These are phyloP conservation scores for Herpomyces periplanetae DNA, from an alignment of 2,329 filamentous ascomycete genomes.

Conservation along the genomic window DNA sequence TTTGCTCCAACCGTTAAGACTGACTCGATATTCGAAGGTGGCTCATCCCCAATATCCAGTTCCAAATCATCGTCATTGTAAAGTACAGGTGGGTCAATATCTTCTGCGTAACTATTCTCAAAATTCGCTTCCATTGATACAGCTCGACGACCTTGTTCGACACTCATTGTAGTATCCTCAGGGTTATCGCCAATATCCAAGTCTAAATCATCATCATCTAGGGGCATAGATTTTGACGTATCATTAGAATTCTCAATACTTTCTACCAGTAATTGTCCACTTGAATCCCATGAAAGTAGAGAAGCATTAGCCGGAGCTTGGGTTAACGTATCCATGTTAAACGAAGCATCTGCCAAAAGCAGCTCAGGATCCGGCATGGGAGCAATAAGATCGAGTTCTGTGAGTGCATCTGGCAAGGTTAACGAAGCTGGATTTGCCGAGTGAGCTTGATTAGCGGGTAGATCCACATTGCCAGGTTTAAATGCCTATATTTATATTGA, in stretches of 20 bases:
- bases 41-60: conserved; percentile 10
- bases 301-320: no score
- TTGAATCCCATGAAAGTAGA: no score
- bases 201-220: conserved; percentile 18
- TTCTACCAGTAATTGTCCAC: conserved; percentile 41
- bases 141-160: conserved; percentile 69
- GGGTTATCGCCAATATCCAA: conserved; percentile 20
- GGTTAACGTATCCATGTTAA: no score
- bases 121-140: conserved; percentile 13
- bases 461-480: conserved; percentile 74
- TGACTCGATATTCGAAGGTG: conserved; percentile 3
- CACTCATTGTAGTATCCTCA: conserved; percentile 14
- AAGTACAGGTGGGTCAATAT: conserved; percentile 20
- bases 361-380: conserved; percentile 44
- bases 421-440: conserved; percentile 49
- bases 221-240: conserved; percentile 10
- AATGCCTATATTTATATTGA: conserved; percentile 23
- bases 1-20: conserved; percentile 4
- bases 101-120: conserved; percentile 8
- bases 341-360: conserved; percentile 39
- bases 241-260: conserved; percentile 14
- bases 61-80: conserved; percentile 13
- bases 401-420: conserved; percentile 63
- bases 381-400: conserved; percentile 53
- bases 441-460: conserved; percentile 35